phyloP scores from a whole-genome alignment of 116 monocot genomes.

The Thalassia testudinum region DNA sequence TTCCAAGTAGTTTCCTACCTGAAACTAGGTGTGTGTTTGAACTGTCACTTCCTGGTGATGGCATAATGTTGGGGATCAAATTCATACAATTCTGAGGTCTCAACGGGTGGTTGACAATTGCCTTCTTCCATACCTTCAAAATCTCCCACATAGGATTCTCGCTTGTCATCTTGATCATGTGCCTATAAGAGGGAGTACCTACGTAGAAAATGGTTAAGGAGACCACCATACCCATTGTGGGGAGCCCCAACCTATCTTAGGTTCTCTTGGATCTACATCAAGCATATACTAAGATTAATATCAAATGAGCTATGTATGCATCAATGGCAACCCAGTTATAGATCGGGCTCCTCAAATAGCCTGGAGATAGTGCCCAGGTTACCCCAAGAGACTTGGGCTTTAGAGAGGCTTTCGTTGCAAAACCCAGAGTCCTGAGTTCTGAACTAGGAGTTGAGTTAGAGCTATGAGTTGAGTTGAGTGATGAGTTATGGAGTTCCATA shows the following conservation, averaged over 20 bases:
- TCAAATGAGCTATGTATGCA: no score
- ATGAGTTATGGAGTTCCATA: no score
- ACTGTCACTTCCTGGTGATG: conserved; percentile 23
- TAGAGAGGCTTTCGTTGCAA: no score
- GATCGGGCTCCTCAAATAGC: no score
- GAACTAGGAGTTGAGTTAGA: no score
- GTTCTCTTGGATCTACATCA: conserved; percentile 76
- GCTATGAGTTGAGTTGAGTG: no score
- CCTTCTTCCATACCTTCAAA: conserved; percentile 14
- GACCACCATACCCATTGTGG: conserved; percentile 32
- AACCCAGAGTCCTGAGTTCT: no score
- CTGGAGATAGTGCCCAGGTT: no score
- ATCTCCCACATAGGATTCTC: conserved; percentile 30
- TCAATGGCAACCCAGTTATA: no score
- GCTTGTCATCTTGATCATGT: conserved; percentile 21
- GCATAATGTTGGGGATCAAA: conserved; percentile 20
- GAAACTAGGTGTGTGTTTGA: conserved; percentile 34
- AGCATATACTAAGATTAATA: no score
- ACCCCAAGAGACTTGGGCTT: no score
- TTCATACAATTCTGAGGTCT: conserved; percentile 27
- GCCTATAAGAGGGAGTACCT: conserved; percentile 48
- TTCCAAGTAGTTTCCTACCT: conserved; percentile 24
- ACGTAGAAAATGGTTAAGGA: conserved; percentile 38
- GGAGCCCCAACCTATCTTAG: conserved; percentile 53
- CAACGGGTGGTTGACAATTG: conserved; percentile 24